Evolutionary conservation across 179 eudicot genomes (phyloP), one percentile per base, ranked within the genome.

Genomic region (Nepenthes alata): DNA sequence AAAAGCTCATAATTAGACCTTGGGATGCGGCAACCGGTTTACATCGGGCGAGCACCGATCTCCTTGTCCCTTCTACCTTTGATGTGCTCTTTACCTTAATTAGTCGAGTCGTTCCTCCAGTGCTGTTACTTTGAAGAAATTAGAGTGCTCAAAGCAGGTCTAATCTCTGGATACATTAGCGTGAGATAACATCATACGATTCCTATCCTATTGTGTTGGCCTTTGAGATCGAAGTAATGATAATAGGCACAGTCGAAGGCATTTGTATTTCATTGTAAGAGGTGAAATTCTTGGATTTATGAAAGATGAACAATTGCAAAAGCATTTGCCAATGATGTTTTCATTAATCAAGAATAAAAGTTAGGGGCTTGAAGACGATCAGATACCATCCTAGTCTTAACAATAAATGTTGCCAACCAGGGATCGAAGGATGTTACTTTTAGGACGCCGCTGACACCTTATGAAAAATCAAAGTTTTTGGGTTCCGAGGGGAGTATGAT

Each of bases 301-400:
- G 83, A 78, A 81, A 81, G 80, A 78, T 76, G 81, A 76, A 81
- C 81, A 78, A 76, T 78, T 78, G 83, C 75, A 74, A 81, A 81
- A 76, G 83, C 81, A 72, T 81, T 81, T 81, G 77, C 83, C 79
- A 78, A 81, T 77, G 85, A 81, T 81, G 79, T 75, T 81, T 78
- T 81, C 80, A 75, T 78, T 78, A 75, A 75, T 75, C 80, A 78
- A 77, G 80, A 80, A 80, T 73, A 70, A 83, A 83, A 80, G 85
- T 83, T 81, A 83, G 84, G 87, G 85, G 85, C 87, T 86, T 83
- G 84, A 86, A 84, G 87, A 84, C 69, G 82, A 86, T 84, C 80
- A 87, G 75, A 80, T 87, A 80, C 78, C 86, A 78, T 87, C 90
- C 81, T 88, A 81, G 83, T 87, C 91, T 85, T 81, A 87, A 81